Base-by-base conservation (phyloP, 208 protist genomes). In the Novymonas esmeraldas region DNA sequence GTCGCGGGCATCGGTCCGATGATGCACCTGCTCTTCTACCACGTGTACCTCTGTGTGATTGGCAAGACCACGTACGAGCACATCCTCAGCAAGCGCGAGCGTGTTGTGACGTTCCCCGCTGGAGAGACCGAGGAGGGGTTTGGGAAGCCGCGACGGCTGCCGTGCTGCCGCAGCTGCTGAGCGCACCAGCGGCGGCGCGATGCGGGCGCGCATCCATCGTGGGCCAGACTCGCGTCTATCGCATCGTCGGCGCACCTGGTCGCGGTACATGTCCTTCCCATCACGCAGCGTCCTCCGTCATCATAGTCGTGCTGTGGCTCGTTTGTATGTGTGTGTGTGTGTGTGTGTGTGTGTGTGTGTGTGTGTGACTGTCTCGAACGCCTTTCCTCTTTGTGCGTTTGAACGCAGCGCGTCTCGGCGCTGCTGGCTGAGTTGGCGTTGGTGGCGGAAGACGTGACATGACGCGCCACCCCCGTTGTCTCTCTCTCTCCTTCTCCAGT, bases 41-140 rank as follows among this genome's bases (percentile, higher is more conserved):
- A 95, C 76, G 75, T 84, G 5, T 82, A 83, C 67, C 57, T 95
- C 6, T 81, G 63, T 34, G 60, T 74, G 34, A 34, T 57, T 11
- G 73, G 76, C 39, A 58, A 86, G 64, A 88, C 84, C 34, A 95
- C 90, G 9, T 94, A 90, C 65, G 61, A 91, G 24, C 82, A 87
- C 57, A 90, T 95, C 45, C 61, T 88, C 22, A 41, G 59, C 28
- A 78, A 79, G 70, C 79, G 90, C 22, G 64, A 83, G 54, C 29
- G 46, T 6, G 22, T 31, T 0, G 45, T 39, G 41, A 13, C 34
- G 57, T 69, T 69, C 24, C 42, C 41, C 28, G 39, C 4, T 2
- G 45, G 44, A 22, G 16, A 42, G 24, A 69, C 44, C 13, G 39
- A 64, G 28, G 44, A 46, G 41, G 11, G 10, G 18, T 3, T 18